These are phyloP conservation scores for Microsporum audouinii DNA, from an alignment of 2,329 filamentous ascomycete species.

Conservation along the genomic window DNA sequence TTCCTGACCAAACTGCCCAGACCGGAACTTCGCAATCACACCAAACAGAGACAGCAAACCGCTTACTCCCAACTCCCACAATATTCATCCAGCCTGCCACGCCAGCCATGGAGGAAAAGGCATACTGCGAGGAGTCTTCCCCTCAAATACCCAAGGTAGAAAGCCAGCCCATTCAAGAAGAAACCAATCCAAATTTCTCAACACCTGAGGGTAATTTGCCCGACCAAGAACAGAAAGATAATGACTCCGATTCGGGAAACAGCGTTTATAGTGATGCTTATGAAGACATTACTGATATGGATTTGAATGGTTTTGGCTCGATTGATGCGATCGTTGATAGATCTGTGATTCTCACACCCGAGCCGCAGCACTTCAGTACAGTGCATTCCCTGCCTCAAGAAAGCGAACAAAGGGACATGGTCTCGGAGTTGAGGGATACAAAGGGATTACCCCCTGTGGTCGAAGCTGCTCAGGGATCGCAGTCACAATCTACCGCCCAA, in stretches of 20 bases:
- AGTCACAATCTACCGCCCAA: background rate
- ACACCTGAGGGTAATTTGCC: background rate
- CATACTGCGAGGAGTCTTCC: background rate
- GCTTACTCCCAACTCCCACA: slow-evolving; percentile 21
- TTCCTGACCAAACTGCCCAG: background rate
- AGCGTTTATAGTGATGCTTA: slow-evolving; percentile 40
- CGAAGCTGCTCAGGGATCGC: background rate
- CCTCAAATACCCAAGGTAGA: background rate
- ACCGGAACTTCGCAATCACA: slow-evolving; percentile 7
- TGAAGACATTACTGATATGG: slow-evolving; percentile 26
- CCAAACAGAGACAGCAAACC: slow-evolving; percentile 4
- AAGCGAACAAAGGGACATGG: background rate
- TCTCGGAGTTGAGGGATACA: background rate
- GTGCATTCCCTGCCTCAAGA: background rate
- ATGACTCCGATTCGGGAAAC: slow-evolving; percentile 31
- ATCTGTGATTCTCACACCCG: background rate
- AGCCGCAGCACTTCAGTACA: background rate
- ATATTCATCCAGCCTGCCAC: slow-evolving; percentile 40
- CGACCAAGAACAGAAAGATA: slow-evolving; percentile 14
- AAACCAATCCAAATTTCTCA: background rate
- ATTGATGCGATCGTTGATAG: slow-evolving; percentile 37
- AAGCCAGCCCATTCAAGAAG: background rate
- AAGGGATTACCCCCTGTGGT: background rate
- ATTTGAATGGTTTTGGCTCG: slow-evolving; percentile 38
- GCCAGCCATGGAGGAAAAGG: slow-evolving; percentile 30